A percentile compares a stretch with the other conserved stretches of the same genome.
Evolutionary conservation across 1,284 basidiomycete species (phyloP).

Genomic region (Xerocomus tenax): DNA sequence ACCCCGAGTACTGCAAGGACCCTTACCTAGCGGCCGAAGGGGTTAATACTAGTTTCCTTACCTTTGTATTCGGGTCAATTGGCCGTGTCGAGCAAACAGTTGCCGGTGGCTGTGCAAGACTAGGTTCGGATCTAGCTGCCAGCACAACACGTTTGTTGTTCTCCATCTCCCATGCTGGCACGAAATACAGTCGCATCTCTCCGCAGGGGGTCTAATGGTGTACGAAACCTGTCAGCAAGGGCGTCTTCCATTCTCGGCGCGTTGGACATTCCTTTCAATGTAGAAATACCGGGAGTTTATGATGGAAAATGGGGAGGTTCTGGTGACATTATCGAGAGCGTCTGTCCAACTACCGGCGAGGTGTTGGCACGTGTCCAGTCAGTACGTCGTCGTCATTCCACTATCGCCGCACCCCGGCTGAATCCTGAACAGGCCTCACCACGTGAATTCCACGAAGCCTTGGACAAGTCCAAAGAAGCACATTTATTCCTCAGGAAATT

Average conservation of each 20-base stretch:
- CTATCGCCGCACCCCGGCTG: not conserved
- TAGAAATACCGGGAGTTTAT: conserved; percentile 61
- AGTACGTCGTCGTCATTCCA: conserved; percentile 32
- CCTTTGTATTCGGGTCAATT: not conserved
- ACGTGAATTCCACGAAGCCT: conserved; percentile 54
- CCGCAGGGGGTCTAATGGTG: not conserved
- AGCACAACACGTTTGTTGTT: not conserved
- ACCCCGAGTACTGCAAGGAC: conserved; percentile 4
- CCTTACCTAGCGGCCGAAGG: conserved; percentile 8
- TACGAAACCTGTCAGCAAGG: conserved; percentile 48
- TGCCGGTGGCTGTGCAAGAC: conserved; percentile 13
- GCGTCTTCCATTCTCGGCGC: conserved; percentile 57
- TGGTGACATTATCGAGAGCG: conserved; percentile 58
- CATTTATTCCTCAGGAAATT: conserved; percentile 63
- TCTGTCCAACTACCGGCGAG: conserved; percentile 73
- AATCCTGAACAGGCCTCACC: conserved; percentile 47
- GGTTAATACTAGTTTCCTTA: not conserved
- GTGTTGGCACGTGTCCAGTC: conserved; percentile 60
- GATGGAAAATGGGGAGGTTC: conserved; percentile 72
- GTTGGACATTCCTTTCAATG: conserved; percentile 49
- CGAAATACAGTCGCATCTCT: conserved; percentile 16
- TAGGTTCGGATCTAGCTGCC: not conserved
- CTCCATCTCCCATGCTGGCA: conserved; percentile 16
- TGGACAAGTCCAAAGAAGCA: conserved; percentile 65
- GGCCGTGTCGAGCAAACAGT: not conserved